Conservation (phyloP, 495 filamentous ascomycete genomes). For the Baudoinia panamericana region DNA sequence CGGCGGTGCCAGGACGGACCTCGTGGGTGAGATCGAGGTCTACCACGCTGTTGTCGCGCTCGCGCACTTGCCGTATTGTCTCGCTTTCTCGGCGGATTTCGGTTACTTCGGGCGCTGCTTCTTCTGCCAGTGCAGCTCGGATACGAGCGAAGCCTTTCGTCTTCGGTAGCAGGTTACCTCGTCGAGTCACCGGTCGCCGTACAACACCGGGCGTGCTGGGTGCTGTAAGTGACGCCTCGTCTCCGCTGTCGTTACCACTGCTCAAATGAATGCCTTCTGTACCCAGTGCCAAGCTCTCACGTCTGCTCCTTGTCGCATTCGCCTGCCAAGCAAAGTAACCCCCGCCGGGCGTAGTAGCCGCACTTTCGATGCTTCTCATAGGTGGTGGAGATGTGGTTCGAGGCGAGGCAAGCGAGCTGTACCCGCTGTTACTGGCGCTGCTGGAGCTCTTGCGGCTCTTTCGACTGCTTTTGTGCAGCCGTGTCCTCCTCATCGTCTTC, state of each 20-base stretch:
- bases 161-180: slow-evolving; percentile 89
- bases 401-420: slow-evolving; percentile 56
- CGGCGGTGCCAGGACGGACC: slow-evolving; percentile 35
- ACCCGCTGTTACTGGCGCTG: slow-evolving; percentile 48
- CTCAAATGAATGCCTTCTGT: slow-evolving; percentile 79
- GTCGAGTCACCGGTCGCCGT: slow-evolving; percentile 61
- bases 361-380: slow-evolving; percentile 45
- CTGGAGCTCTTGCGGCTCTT: slow-evolving; percentile 54
- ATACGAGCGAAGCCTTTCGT: slow-evolving; percentile 90
- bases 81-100: slow-evolving; percentile 88
- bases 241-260: slow-evolving; percentile 62
- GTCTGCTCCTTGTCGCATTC: slow-evolving; percentile 27
- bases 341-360: slow-evolving; percentile 8
- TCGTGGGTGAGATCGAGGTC: slow-evolving; percentile 21
- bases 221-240: slow-evolving; percentile 41
- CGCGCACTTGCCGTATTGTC: slow-evolving; percentile 84
- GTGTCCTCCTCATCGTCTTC: slow-evolving; percentile 50
- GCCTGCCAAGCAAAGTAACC: slow-evolving; percentile 23
- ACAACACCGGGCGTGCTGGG: slow-evolving; percentile 44
- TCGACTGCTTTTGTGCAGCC: slow-evolving; percentile 46
- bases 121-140: slow-evolving; percentile 74
- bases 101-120: slow-evolving; percentile 71
- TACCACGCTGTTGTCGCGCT: slow-evolving; percentile 39
- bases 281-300: slow-evolving; percentile 76
- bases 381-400: slow-evolving; percentile 49